Percentiles rank a stretch among this genome's conserved stretches.
phyloP scores from a whole-genome alignment of 768 basidiomycete species.

The Suillus placidus region DNA sequence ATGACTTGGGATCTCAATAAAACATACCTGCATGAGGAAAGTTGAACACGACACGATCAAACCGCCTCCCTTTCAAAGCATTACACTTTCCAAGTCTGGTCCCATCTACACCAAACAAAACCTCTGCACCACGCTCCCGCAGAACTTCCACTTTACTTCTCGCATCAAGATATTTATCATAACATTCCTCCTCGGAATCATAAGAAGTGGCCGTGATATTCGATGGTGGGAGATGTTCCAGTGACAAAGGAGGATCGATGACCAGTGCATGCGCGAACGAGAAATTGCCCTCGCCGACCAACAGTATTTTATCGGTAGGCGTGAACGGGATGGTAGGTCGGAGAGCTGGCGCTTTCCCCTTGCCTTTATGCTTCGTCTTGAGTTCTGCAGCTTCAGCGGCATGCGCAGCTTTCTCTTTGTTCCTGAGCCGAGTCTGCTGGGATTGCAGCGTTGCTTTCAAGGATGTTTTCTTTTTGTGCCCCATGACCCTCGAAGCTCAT shows the following conservation, averaged over 20 bases:
- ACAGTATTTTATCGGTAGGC: conserved; percentile 65
- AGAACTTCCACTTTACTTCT: conserved; percentile 57
- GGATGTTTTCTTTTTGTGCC: conserved; percentile 55
- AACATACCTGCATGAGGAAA: conserved; percentile 91
- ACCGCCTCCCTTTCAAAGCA: conserved; percentile 59
- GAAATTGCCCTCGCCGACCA: conserved; percentile 95
- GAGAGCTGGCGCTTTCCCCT: conserved; percentile 35
- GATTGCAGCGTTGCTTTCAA: conserved; percentile 71
- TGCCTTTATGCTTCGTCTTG: conserved; percentile 44
- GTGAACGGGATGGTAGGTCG: conserved; percentile 66
- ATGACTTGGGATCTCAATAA: conserved; percentile 8
- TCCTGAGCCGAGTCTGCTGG: conserved; percentile 66
- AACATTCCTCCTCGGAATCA: conserved; percentile 77
- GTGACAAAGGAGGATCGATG: conserved; percentile 42
- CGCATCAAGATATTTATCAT: conserved; percentile 81
- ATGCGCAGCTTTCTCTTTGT: conserved; percentile 62
- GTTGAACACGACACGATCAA: conserved; percentile 90
- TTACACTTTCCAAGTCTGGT: conserved; percentile 65
- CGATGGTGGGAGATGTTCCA: conserved; percentile 57
- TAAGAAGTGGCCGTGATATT: conserved; percentile 86
- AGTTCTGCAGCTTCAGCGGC: conserved; percentile 45
- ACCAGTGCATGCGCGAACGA: conserved; percentile 84
- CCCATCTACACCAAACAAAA: conserved; percentile 87
- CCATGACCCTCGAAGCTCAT: conserved; percentile 15
- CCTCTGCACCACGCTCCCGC: conserved; percentile 59